Conservation (phyloP, 2,329 filamentous ascomycete species). For the Colletotrichum sp. region DNA sequence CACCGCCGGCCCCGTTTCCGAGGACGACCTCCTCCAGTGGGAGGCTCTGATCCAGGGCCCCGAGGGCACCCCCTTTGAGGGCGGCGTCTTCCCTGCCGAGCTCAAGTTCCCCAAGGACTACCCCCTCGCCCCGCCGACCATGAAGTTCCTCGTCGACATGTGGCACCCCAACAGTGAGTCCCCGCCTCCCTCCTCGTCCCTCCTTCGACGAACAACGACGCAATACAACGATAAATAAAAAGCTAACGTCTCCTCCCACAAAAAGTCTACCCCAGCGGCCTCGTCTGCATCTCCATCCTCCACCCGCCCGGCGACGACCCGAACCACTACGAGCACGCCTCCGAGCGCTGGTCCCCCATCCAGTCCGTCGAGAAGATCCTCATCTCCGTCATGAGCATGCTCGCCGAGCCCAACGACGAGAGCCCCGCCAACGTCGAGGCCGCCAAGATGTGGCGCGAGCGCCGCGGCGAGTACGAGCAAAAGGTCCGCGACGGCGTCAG, state of each 20-base stretch:
- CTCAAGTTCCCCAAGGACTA: conserved; percentile 96
- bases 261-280: conserved; percentile 85
- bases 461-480: conserved; percentile 82
- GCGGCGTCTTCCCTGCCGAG: conserved; percentile 93
- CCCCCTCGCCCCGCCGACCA: conserved; percentile 91
- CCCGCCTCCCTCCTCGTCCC: background rate
- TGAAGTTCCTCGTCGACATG: conserved; percentile 93
- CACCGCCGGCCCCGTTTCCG: conserved; percentile 88
- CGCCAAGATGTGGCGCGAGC: conserved; percentile 93
- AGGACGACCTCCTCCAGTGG: conserved; percentile 96
- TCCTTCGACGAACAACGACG: background rate
- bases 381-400: conserved; percentile 97
- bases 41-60: conserved; percentile 96
- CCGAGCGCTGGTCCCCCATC: conserved; percentile 94
- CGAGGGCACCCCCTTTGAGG: conserved; percentile 94
- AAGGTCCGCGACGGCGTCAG: conserved; percentile 84
- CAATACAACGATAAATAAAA: background rate
- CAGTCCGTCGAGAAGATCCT: conserved; percentile 98
- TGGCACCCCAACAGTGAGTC: conserved; percentile 92
- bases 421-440: conserved; percentile 96
- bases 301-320: conserved; percentile 96
- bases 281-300: conserved; percentile 98
- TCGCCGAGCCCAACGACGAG: conserved; percentile 96
- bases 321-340: conserved; percentile 97
- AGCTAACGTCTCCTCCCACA: background rate